Base-by-base conservation (phyloP, 83 land plant species). In the Picea abies region DNA sequence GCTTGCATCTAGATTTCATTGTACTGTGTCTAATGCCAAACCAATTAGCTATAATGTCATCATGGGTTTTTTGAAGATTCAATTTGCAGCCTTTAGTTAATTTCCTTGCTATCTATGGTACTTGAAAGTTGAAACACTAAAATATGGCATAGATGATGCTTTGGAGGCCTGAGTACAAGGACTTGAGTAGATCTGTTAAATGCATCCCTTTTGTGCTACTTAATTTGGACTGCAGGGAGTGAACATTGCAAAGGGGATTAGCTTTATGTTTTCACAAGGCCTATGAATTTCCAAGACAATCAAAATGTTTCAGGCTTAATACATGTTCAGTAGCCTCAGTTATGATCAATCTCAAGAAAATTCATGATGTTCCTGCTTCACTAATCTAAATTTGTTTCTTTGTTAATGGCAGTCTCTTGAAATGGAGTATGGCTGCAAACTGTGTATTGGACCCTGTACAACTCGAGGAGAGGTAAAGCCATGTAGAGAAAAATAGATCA, bases 381-480 rank as follows among this genome's bases (percentile, higher is more conserved):
- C 58, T 75, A 75, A 73, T 63, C 26, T 58, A 62, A 71, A 47
- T 47, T n/a, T 63, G 60, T 73, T 35, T 70, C 60, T 2, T 8
- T 76, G 60, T 47, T 63, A 58, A 4, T 82, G 72, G 37, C 89
- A 97, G 99, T 82, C 99, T 19, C 86, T 98, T 39, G 99, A 98
- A 81, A 52, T 60, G 88, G 89, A 86, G 39, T 98, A 96, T 88
- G 99, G 99, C 7, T 98, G 99, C 90, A 94, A 90, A 79, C 86
- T 98, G 2, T 98, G 99, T 80, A 98, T 98, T 86, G 99, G 99
- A 19, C 99, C 99, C 29, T 98, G 99, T 78, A 98, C 99, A 61
- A 98, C 99, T 5, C 79, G 99, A 89, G 99, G 99, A 79, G 99
- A 98, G 97, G 99, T 96, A 84, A 70, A 17, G 69, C 16, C 58